Evolutionary conservation across 2,329 filamentous ascomycete species (phyloP).

Genomic region (Simplicillium sp.): DNA sequence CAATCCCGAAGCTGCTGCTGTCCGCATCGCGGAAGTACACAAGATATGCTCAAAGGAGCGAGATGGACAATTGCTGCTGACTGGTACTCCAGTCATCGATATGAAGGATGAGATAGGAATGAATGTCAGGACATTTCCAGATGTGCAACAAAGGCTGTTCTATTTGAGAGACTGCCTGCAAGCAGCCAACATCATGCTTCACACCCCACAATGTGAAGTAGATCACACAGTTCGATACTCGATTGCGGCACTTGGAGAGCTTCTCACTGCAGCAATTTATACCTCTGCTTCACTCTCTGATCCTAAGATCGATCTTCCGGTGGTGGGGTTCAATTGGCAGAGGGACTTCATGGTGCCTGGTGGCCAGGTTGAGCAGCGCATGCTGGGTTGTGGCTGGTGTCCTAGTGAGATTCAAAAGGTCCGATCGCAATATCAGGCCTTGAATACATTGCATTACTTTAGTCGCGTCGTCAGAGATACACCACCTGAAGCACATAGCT

Average conservation of each 20-base stretch:
- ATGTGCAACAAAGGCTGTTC: slow-evolving; percentile 7
- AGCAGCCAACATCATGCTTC: slow-evolving; percentile 9
- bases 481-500: slow-evolving; percentile 11
- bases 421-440: slow-evolving; percentile 11
- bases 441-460: slow-evolving; percentile 14
- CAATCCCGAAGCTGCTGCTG: slow-evolving; percentile 1
- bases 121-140: slow-evolving; percentile 5
- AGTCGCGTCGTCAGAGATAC: slow-evolving; percentile 11
- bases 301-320: slow-evolving; percentile 7
- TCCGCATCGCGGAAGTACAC: slow-evolving; percentile 7
- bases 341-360: slow-evolving; percentile 9
- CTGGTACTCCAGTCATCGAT: slow-evolving; percentile 1
- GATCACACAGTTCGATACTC: slow-evolving; percentile 15
- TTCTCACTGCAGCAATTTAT: slow-evolving; percentile 11
- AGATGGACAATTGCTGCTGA: background rate
- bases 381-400: slow-evolving; percentile 21
- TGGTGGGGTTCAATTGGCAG: slow-evolving; percentile 10
- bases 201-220: slow-evolving; percentile 9
- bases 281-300: slow-evolving; percentile 1
- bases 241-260: slow-evolving; percentile 17
- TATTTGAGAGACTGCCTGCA: slow-evolving; percentile 12
- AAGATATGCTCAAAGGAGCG: slow-evolving; percentile 5
- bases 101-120: slow-evolving; percentile 4
- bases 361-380: slow-evolving; percentile 12
- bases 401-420: slow-evolving; percentile 19